phyloP scores from a whole-genome alignment of 345 rosid species.

The Crucihimalaya himalaica region DNA sequence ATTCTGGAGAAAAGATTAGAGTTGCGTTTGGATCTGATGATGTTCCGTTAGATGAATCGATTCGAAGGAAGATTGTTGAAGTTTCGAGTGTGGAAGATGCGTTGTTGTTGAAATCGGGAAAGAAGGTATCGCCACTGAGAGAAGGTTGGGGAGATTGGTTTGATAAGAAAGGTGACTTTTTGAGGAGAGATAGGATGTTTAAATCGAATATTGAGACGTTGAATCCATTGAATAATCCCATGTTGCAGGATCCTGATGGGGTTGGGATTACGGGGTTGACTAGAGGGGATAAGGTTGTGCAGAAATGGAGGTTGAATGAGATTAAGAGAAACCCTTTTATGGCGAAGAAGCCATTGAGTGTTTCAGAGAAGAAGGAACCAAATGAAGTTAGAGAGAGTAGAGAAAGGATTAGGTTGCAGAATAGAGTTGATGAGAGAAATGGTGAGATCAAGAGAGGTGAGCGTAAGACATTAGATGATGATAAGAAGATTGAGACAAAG shows the following conservation, averaged over 20 bases:
- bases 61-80: slow-evolving; percentile 66
- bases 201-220: slow-evolving; percentile 71
- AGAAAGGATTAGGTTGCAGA: slow-evolving; percentile 32
- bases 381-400: slow-evolving; percentile 26
- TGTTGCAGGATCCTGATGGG: slow-evolving; percentile 95
- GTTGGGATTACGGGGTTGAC: slow-evolving; percentile 72
- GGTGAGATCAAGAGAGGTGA: slow-evolving; percentile 53
- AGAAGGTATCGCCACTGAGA: slow-evolving; percentile 64
- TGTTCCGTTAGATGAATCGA: slow-evolving; percentile 69
- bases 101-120: slow-evolving; percentile 61
- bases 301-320: slow-evolving; percentile 65
- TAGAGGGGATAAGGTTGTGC: slow-evolving; percentile 72
- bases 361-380: slow-evolving; percentile 25
- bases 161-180: slow-evolving; percentile 83
- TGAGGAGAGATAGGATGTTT: slow-evolving; percentile 87
- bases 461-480: slow-evolving; percentile 53
- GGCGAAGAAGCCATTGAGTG: slow-evolving; percentile 64
- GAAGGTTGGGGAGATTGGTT: slow-evolving; percentile 98
- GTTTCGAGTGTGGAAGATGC: slow-evolving; percentile 74
- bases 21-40: slow-evolving; percentile 79
- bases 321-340: slow-evolving; percentile 64
- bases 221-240: slow-evolving; percentile 79
- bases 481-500: slow-evolving; percentile 18
- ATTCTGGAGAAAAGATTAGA: slow-evolving; percentile 42
- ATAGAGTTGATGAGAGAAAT: slow-evolving; percentile 24